These are phyloP conservation scores for Xylariaceae sp. DNA, from an alignment of 2,329 filamentous ascomycete species.

Conservation along the genomic window DNA sequence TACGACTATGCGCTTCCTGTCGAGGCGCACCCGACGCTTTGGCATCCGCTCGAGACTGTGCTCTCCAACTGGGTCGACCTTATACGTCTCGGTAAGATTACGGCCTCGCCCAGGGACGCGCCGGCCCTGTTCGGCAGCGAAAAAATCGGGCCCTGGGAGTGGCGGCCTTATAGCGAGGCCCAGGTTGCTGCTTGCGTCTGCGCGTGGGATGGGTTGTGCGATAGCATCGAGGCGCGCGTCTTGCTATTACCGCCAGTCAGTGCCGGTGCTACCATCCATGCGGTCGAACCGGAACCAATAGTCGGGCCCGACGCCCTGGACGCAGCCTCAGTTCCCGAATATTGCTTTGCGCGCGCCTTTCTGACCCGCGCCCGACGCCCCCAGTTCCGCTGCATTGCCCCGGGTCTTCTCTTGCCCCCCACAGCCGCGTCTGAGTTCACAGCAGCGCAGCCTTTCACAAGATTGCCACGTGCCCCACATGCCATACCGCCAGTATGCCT, in stretches of 20 bases:
- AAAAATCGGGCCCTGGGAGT: slow-evolving; percentile 41
- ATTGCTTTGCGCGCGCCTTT: slow-evolving; percentile 32
- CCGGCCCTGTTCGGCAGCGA: slow-evolving; percentile 29
- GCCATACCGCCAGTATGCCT: slow-evolving; percentile 38
- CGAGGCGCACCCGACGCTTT: slow-evolving; percentile 30
- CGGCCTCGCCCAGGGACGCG: slow-evolving; percentile 29
- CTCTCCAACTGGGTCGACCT: slow-evolving; percentile 39
- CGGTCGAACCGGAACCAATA: slow-evolving; percentile 6
- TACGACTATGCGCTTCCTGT: slow-evolving; percentile 31
- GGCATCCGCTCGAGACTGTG: slow-evolving; percentile 40
- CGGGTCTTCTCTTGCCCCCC: slow-evolving; percentile 26
- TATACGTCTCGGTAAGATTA: slow-evolving; percentile 36
- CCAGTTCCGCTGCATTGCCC: slow-evolving; percentile 30
- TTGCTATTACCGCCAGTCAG: neutral
- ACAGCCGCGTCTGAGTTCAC: slow-evolving; percentile 28
- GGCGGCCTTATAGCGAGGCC: slow-evolving; percentile 40
- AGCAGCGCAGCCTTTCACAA: slow-evolving; percentile 33
- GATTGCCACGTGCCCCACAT: slow-evolving; percentile 18
- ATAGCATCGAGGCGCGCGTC: slow-evolving; percentile 37
- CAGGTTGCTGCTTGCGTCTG: slow-evolving; percentile 36
- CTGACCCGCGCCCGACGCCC: slow-evolving; percentile 32
- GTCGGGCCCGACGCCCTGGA: slow-evolving; percentile 20
- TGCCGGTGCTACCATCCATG: too few relatives aligned
- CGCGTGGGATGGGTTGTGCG: slow-evolving; percentile 37
- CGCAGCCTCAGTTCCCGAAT: slow-evolving; percentile 28